Base-by-base conservation (phyloP, 1,284 basidiomycete genomes). In the Sporisorium sorghi region DNA sequence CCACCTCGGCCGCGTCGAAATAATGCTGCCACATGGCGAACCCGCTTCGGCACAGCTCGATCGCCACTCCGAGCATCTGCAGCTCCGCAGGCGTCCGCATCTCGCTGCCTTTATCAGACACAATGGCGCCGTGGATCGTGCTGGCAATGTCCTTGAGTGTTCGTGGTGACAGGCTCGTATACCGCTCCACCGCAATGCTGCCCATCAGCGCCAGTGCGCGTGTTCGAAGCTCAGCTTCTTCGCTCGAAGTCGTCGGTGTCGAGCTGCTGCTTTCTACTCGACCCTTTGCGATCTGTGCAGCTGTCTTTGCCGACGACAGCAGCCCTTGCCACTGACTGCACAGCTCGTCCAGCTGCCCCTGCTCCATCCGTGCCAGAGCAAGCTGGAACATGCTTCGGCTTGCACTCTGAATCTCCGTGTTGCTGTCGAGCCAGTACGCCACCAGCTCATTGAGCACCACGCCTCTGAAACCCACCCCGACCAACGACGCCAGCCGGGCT, bases 1-100 rank as follows among this genome's bases (percentile, higher is more conserved):
- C 87, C 61, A 97, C 90, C 67, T 91, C 91, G 87, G 94, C 92
- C 0, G 94, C 90, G 77, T 99, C 95, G 58, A 95, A 88, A 79
- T 95, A 95, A 74, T 94, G 90, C 83, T 96, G 94, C 93, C 94
- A 98, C 44, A 94, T 90, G 43, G 91, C 89, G 84, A 97, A 98
- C 0, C 94, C 94, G 48, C 91, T 90, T 3, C 91, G 91, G 79
- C 92, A 94, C 11, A 98, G 87, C 80, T 98, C 94, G 71, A 97
- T 91, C 0, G 93, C 94, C 2, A 97, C 87, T 0, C 88, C 87
- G 0, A 86, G 86, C 1, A 84, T 77, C 5, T 89, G 89, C 11
- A 87, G 85, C 46, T 91, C 90, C n/a, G 43, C 37, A 3, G 32
- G 8, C 4, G 49, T 39, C 11, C 67, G 60, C 61, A 57, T 64